Evolutionary conservation across 2,329 filamentous ascomycete genomes (phyloP), one percentile per base, ranked within the genome.

Genomic region (Ceratocystis lukuohia): DNA sequence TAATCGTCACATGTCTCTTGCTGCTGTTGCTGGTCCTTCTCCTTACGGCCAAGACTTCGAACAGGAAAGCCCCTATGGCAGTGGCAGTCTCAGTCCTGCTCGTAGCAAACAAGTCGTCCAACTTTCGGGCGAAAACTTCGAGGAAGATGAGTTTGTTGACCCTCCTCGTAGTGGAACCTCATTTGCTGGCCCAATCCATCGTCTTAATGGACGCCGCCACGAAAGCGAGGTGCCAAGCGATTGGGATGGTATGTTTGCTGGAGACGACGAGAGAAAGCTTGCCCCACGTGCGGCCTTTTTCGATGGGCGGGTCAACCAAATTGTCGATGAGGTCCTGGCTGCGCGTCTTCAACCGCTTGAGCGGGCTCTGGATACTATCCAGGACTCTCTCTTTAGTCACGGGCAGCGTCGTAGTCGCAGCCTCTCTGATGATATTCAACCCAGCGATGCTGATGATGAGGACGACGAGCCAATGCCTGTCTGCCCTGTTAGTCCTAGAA

Each of bases 401-500:
- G 84, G 10, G 83, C 79, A 82, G 37, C 81, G 81, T 50, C 81
- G 82, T 30, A 80, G 83, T 70, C 84, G 85, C 70, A 90, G 86
- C 74, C 75, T 84, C 50, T 92, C 88, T 61, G 84, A 80, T n/a
- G 88, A 91, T 37, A 72, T 82, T 2, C 80, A 84, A 61, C 86
- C 95, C 68, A 96, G 93, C 73, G 94, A 97, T 76, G 93, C 94
- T 10, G 93, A 97, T 74, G 92, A 96, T 69, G 91, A 96, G 73
- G 92, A 95, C 70, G 91, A 96, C 25, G 89, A 87, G 66, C 82
- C 84, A 66, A 69, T 77, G 68, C 77, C 80, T 69, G 80, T 84
- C 73, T 86, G 89, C 64, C 88, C 88, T 5, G 81, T 86, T 70
- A 96, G 92, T 70, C 90, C 91, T 20, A 83, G 84, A 67, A 83